Evolutionary conservation across 345 rosid genomes (phyloP).

Genomic region (Eutrema yunnanense): DNA sequence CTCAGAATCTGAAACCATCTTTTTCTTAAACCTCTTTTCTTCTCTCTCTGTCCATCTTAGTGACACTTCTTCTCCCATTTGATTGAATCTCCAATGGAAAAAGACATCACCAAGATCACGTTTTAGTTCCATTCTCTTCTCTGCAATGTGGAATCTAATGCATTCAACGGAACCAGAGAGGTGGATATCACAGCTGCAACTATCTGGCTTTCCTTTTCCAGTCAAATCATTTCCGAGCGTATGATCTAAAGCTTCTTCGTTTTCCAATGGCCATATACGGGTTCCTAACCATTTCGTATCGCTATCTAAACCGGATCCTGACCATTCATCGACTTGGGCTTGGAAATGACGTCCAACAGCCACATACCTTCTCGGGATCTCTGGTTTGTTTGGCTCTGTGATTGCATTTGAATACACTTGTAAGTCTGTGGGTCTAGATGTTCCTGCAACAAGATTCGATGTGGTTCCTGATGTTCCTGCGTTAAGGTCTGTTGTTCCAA

Average conservation of each 20-base stretch:
- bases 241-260: neutral
- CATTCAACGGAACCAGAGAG: slow-evolving; percentile 48
- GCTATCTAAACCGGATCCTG: slow-evolving; percentile 38
- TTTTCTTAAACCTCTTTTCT: slow-evolving; percentile 45
- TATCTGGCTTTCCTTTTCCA: slow-evolving; percentile 56
- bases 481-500: neutral
- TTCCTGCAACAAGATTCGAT: neutral
- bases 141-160: slow-evolving; percentile 60
- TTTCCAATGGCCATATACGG: slow-evolving; percentile 43
- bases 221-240: slow-evolving; percentile 26
- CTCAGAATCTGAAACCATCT: slow-evolving; percentile 28
- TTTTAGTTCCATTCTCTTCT: slow-evolving; percentile 58
- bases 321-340: slow-evolving; percentile 67
- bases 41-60: slow-evolving; percentile 52
- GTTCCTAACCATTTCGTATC: slow-evolving; percentile 73
- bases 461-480: neutral
- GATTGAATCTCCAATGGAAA: slow-evolving; percentile 53
- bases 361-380: slow-evolving; percentile 17
- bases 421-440: slow-evolving; percentile 6
- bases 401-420: slow-evolving; percentile 1
- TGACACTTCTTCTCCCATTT: slow-evolving; percentile 79
- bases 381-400: slow-evolving; percentile 10
- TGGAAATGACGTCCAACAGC: slow-evolving; percentile 54
- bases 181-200: slow-evolving; percentile 43
- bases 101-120: slow-evolving; percentile 53